phyloP scores from a whole-genome alignment of 1,139 yeast genomes.

The Yamadazyma sp. region DNA sequence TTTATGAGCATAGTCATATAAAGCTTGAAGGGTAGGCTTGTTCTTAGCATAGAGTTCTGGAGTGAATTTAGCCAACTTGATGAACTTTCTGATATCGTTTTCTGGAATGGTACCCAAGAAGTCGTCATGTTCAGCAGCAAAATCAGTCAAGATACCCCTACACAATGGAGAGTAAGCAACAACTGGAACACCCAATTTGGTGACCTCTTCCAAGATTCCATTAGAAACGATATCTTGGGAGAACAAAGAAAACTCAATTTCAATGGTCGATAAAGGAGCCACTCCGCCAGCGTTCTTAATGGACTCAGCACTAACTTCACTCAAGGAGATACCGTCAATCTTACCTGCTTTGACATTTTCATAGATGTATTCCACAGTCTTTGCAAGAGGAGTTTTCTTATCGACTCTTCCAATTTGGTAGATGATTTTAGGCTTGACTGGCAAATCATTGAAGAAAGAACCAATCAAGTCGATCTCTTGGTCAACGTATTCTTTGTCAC shows the following conservation, averaged over 20 bases:
- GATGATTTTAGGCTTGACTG: constrained; percentile 46
- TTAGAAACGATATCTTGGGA: constrained; percentile 57
- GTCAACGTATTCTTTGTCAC: constrained; percentile 46
- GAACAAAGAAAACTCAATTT: constrained; percentile 72
- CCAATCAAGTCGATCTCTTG: constrained; percentile 52
- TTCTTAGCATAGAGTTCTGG: constrained; percentile 59
- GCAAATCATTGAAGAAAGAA: constrained; percentile 34
- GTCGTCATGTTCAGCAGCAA: constrained; percentile 36
- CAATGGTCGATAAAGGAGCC: constrained; percentile 63
- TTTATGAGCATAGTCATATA: constrained; percentile 44
- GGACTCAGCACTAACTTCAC: constrained; percentile 66
- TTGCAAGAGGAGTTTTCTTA: constrained; percentile 44
- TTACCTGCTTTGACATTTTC: constrained; percentile 55
- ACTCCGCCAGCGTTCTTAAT: constrained; percentile 54
- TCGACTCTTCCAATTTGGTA: constrained; percentile 75
- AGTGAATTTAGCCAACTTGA: constrained; percentile 53
- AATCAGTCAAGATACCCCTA: constrained; percentile 75
- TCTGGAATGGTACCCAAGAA: constrained; percentile 9
- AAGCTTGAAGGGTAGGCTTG: constrained; percentile 38
- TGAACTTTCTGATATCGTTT: constrained; percentile 46
- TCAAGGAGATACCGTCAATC: constrained; percentile 66
- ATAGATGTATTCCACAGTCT: constrained; percentile 49
- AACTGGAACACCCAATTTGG: constrained; percentile 53
- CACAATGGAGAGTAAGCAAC: constrained; percentile 82
- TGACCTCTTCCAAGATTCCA: constrained; percentile 60